Base-by-base conservation (phyloP, 305 asterid species). In the Rubia peregrina region DNA sequence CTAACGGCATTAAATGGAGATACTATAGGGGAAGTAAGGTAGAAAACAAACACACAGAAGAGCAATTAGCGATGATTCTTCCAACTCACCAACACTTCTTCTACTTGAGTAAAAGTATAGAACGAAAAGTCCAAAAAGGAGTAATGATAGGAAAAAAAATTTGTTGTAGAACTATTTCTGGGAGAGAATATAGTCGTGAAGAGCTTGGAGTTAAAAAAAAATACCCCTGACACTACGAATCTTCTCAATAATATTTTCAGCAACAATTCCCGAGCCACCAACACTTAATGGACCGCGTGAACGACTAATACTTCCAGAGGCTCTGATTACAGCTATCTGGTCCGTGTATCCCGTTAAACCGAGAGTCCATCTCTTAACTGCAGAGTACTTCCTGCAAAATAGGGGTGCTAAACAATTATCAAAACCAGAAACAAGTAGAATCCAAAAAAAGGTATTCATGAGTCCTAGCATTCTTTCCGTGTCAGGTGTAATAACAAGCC, bases 231-330 rank as follows among this genome's bases (percentile, higher is more conserved):
- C 95, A 44, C 76, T 82, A 74, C 93, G 98, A 66, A 92, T 81
- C 80, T 92, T 90, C 82, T 88, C 97, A 83, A 92, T 88, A 79
- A 92, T 87, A 73, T 84, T 83, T 80, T 90, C 98, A 53, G 97
- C 85, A 78, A 88, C 78, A 75, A 92, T 87, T 78, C 98, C 96
- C 9, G 98, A 88, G 76, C 85, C 80, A 74, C 95, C 80, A 33
- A 76, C 43, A 77, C 88, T 92, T 68, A 90, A 73, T 67, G 85
- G 81, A 76, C 96, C 81, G 40, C 85, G 83, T 61, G 85, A 76
- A 43, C 97, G 95, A 79, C 93, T 90, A 80, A 92, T 92, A 85
- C 91, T 82, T 75, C 98, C 98, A 33, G 98, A 92, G 82, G 98
- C 96, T 83, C 98, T 88, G 76, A 92, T 88, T 67, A 92, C 72